Base-by-base conservation (phyloP, 164 flowering plant genomes). In the Umbilicus rupestris region DNA sequence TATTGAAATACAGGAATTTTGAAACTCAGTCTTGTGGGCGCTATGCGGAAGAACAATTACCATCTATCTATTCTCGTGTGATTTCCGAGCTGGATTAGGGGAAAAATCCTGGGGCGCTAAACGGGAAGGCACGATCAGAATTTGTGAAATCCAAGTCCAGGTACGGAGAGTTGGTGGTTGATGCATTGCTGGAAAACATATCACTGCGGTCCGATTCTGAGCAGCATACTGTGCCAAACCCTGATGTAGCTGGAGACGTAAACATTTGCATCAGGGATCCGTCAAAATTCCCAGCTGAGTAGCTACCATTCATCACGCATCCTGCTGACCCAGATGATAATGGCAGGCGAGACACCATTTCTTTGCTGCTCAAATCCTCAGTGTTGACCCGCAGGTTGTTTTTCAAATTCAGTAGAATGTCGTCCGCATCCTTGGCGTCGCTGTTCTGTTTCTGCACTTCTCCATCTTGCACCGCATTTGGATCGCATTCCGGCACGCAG, bases 161-260 rank as follows among this genome's bases (percentile, higher is more conserved):
- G 39, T 77, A 75, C 3, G 92, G 86, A 52, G 98, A 86, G 70
- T 82, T 84, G 55, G 88, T 69, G 20, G 81, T 66, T 7, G 92
- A 85, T 62, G 85, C 79, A 52, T 80, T 74, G 24, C 83, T 84
- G 20, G 98, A 90, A 31, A 84, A 30, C n/a, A 83, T 79, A 57
- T 82, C 89, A 14, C 77, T 68, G 46, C 75, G 66, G 57, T 85
- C 88, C 22, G 84, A 81, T 62, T 83, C 92, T 12, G 75, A 73
- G 44, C 60, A 68, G n/a, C 76, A 85, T n/a, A 68, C 58, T 60
- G 65, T 68, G 3, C 69, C 70, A 60, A 57, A 20, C 45, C 73
- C 92, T 1, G 90, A 83, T 39, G 91, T 76, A 3, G 87, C 75
- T 10, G 93, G 89, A 57, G 93, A 84, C 42, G 80, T 17, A 52